Evolutionary conservation across 352 stramenopile species (phyloP).

Genomic region (Phytophthora sojae): DNA sequence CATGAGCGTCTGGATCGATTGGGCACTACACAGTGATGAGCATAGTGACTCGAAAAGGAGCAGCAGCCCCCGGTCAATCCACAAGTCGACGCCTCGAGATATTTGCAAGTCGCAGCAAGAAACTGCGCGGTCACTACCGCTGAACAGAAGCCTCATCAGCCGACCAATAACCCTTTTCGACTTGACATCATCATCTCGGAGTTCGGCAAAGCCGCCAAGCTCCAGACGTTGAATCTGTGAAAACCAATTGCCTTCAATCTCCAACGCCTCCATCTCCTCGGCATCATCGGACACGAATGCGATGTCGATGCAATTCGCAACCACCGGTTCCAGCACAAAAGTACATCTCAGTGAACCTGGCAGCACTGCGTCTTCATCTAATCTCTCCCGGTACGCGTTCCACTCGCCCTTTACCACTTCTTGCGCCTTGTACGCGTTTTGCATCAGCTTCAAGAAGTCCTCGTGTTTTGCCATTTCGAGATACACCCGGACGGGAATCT

Average conservation of each 20-base stretch:
- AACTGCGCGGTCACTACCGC: background rate
- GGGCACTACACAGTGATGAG: background rate
- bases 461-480: background rate
- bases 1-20: background rate
- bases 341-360: background rate
- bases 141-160: background rate
- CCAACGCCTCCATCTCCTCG: background rate
- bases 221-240: background rate
- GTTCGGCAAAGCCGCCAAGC: background rate
- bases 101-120: background rate
- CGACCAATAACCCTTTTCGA: background rate
- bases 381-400: background rate
- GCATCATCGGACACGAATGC: background rate
- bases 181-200: background rate
- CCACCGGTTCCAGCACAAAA: background rate
- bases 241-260: background rate
- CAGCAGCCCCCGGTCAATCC: background rate
- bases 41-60: background rate
- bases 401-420: background rate
- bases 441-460: background rate
- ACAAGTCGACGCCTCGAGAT: background rate
- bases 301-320: background rate
- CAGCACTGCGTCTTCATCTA: background rate
- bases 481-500: conserved; percentile 1
- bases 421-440: background rate